Evolutionary conservation across 2,329 filamentous ascomycete genomes (phyloP), one percentile per base, ranked within the genome.

Genomic region (Elsinoe arachidis): DNA sequence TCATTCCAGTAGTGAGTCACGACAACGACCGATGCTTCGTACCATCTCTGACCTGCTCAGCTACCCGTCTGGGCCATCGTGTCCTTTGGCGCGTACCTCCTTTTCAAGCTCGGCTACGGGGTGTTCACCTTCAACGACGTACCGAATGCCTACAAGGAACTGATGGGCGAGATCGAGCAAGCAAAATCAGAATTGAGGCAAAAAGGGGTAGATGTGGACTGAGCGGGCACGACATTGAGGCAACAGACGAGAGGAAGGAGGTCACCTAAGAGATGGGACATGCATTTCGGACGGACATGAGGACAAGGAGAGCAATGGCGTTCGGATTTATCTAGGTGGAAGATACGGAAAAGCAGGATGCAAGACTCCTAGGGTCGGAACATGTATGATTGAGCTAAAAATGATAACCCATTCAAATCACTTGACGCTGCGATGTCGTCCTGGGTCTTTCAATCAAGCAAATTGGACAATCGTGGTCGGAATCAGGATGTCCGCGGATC

Each of bases 81-180:
- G 63, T 85, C 88, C 19, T 91, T 97, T 69, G 93, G 91, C 73
- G 87, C 91, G 61, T 91, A 90, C 74, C 85, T 99, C 17, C 86
- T 99, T 63, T 90, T 87, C 76, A 89, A 90, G 66, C 86, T 99
- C 61, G 93, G 93, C 67, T 87, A 84, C 77, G 93, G 93, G 63
- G 88, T 99, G 66, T 80, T 96, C 70, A 96, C 90, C 58, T 99
- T 99, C 81, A 93, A 96, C 78, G 91, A 97, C 73, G 90, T 95
- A 51, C 91, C 92, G 56, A 82, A 89, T 61, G 93, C 93, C 55
- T 87, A 97, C 74, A 83, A 85, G 70, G 91, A 96, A 75, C 77
- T 99, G 66, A 90, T 93, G 80, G 78, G 76, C 66, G 88, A 97
- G 75, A 93, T 95, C 68, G 80, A 89, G 61, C 65, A 84, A 72